A percentile compares a stretch with the other conserved stretches of the same genome.
Evolutionary conservation across 192 early-diverging fungal species (phyloP).

Genomic region (Backusella parvicylindrica): DNA sequence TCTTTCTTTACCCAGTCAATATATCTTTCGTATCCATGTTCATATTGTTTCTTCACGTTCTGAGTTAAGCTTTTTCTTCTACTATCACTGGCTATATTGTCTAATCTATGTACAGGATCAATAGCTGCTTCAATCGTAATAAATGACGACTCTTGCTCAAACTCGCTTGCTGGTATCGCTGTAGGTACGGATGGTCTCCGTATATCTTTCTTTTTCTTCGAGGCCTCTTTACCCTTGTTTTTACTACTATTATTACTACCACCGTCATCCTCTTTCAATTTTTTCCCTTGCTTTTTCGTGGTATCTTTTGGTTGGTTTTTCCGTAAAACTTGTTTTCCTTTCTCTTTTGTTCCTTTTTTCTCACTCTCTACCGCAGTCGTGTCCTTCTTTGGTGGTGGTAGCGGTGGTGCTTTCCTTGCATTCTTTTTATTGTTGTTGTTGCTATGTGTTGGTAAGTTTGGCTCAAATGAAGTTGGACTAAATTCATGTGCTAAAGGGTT

Average conservation of each 20-base stretch:
- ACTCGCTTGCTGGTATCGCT: neutral
- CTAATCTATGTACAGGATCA: constrained; percentile 5
- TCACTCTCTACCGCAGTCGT: neutral
- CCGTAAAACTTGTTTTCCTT: neutral
- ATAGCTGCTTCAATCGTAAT: constrained; percentile 17
- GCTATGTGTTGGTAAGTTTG: neutral
- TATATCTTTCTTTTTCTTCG: neutral
- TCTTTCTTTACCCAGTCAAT: constrained; percentile 10
- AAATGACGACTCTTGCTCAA: neutral
- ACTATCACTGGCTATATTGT: neutral
- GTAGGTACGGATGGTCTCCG: neutral
- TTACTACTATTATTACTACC: neutral
- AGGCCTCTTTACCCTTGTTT: neutral
- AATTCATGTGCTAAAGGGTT: constrained; percentile 12
- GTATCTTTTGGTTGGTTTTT: neutral
- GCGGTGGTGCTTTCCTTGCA: neutral
- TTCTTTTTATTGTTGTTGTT: neutral
- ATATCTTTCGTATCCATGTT: constrained; percentile 22
- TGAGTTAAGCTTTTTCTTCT: neutral
- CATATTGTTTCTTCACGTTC: neutral
- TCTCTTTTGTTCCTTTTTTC: neutral
- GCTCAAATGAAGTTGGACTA: neutral
- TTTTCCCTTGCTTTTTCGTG: neutral
- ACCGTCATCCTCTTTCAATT: neutral
- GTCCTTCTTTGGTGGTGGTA: neutral